phyloP scores from a whole-genome alignment of 2,329 filamentous ascomycete species.

The Verticillium nubilum region DNA sequence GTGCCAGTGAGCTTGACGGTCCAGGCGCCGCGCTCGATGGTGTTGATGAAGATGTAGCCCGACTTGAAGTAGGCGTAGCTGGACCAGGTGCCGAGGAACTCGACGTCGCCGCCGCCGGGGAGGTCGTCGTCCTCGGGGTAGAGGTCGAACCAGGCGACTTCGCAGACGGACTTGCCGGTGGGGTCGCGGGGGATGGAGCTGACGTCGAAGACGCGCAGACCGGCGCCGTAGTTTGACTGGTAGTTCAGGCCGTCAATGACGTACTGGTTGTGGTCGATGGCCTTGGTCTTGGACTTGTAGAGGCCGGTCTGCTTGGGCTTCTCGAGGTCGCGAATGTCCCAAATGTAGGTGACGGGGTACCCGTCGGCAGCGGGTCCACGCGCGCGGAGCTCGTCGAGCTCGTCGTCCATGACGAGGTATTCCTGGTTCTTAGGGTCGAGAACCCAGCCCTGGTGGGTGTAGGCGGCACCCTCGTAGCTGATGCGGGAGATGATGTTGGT shows the following conservation, averaged over 20 bases:
- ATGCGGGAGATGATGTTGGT: constrained; percentile 43
- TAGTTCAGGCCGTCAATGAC: constrained; percentile 37
- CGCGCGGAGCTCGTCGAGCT: constrained; percentile 41
- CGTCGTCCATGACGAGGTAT: constrained; percentile 47
- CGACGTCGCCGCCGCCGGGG: constrained; percentile 29
- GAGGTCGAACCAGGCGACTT: constrained; percentile 44
- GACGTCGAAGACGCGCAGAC: constrained; percentile 35
- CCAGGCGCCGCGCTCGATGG: constrained; percentile 45
- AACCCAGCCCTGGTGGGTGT: constrained; percentile 50
- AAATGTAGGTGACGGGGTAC: constrained; percentile 45
- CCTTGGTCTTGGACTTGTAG: constrained; percentile 33
- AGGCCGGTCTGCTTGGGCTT: constrained; percentile 35
- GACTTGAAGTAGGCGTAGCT: constrained; percentile 42
- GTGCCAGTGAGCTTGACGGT: constrained; percentile 32
- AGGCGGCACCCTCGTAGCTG: constrained; percentile 49
- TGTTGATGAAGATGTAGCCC: constrained; percentile 45
- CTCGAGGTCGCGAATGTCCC: constrained; percentile 38
- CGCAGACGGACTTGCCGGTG: constrained; percentile 37
- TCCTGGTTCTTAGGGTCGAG: constrained; percentile 37
- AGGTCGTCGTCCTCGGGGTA: constrained; percentile 42
- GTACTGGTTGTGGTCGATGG: constrained; percentile 46
- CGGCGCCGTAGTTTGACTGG: constrained; percentile 45
- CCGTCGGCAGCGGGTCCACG: constrained; percentile 33
- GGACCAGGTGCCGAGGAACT: constrained; percentile 40
- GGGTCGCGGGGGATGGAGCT: constrained; percentile 31